Conservation (phyloP, 2,329 filamentous ascomycete species). For the Epichloe gansuensis region DNA sequence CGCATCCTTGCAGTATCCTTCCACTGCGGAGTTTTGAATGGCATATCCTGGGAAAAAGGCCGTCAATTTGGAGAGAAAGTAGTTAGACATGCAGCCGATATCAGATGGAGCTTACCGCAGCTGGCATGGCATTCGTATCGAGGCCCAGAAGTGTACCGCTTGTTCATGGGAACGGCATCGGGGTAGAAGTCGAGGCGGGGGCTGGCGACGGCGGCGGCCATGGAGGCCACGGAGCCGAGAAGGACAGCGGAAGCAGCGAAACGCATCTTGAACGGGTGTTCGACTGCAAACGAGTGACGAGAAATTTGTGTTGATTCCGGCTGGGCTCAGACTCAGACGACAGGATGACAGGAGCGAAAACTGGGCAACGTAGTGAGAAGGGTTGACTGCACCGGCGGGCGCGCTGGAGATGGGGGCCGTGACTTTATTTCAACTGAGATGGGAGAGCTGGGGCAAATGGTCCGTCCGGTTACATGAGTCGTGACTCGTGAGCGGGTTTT, state of each 20-base stretch:
- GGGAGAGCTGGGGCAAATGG: too few relatives aligned
- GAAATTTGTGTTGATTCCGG: background rate
- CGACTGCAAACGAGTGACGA: conserved; percentile 6
- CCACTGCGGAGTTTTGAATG: conserved; percentile 14
- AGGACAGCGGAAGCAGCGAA: conserved; percentile 14
- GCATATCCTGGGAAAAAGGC: conserved; percentile 14
- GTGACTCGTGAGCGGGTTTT: too few relatives aligned
- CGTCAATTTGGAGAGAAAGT: too few relatives aligned
- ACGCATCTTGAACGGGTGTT: conserved; percentile 15
- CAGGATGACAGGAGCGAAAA: too few relatives aligned
- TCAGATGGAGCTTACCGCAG: conserved; percentile 28
- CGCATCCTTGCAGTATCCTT: conserved; percentile 20
- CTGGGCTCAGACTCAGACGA: too few relatives aligned
- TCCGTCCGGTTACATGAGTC: too few relatives aligned
- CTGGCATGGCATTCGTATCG: conserved; percentile 35
- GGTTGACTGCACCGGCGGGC: too few relatives aligned
- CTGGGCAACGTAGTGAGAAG: too few relatives aligned
- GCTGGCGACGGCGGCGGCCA: conserved; percentile 10
- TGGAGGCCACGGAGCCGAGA: conserved; percentile 17
- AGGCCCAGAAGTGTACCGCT: conserved; percentile 27
- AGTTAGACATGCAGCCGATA: too few relatives aligned
- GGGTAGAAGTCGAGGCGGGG: conserved; percentile 16
- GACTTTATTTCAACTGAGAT: too few relatives aligned
- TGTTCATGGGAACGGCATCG: conserved; percentile 21
- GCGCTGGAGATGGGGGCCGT: too few relatives aligned